Evolutionary conservation across 202 grass and related monocot genomes (phyloP), one percentile per base, ranked within the genome.

Genomic region (Brachypodium distachyon): DNA sequence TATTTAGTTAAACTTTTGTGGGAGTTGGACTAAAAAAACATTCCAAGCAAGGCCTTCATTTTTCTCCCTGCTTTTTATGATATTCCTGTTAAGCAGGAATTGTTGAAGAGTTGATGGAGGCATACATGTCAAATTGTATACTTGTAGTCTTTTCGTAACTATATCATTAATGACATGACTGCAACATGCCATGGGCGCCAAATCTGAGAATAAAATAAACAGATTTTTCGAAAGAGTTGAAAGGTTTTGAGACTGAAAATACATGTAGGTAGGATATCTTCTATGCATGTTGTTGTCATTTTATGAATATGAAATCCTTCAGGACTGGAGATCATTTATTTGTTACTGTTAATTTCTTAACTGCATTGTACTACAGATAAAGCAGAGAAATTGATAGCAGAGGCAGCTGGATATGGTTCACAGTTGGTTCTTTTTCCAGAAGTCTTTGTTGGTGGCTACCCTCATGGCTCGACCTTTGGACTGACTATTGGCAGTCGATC

Each of bases 401-500:
- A 98, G 40, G 95, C 95, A 48, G 87, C 89, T 74, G 85, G 85
- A 11, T 83, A 88, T 39, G 91, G 95, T 62, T 90, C 95, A 33
- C 95, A 92, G 74, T 56, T 98, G 55, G 77, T 98, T 54, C 67
- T 98, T 41, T 98, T 98, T 79, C 95, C 95, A 1, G 95, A 98
- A 88, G 87, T 77, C n/a, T 98, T 98, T 64, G 74, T 98, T 48
- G 95, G 95, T 25, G 95, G 95, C 16, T 95, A 98, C 72, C 95
- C 95, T 69, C 87, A 67, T 72, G 95, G 91, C n/a, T 90, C 82
- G 75, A 92, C 89, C 37, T 98, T 92, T 72, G 95, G 95, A 54
- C 67, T 98, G 74, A 63, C 81, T 42, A 71, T 98, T 23, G 95
- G 95, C 49, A 90, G 78, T 82, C 89, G 91, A 55, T 83, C 87